Base-by-base conservation (phyloP, 2,329 filamentous ascomycete genomes). In the Cytospora chrysosperma region DNA sequence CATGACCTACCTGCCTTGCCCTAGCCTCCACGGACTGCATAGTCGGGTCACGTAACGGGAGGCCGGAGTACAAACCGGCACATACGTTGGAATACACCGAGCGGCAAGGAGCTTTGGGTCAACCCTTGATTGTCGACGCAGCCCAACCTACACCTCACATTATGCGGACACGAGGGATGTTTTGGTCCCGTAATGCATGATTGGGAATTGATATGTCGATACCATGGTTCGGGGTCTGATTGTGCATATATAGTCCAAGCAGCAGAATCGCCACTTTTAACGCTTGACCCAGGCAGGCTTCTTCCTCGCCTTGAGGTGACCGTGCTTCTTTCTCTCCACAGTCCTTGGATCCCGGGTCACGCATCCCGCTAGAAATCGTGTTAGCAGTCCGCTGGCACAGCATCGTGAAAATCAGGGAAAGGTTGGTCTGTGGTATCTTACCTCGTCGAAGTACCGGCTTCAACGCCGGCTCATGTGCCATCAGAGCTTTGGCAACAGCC, bases 271-370 rank as follows among this genome's bases (percentile, higher is more conserved):
- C 19, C 26, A n/a, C 26, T 28, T 58, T 19, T 82, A 87, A 79
- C 85, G 80, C 87, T 97, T 98, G 84, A 98, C 93, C 95, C 96
- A 99, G 72, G 95, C 86, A 65, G 94, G 94, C 87, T 90, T 96
- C 88, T 99, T 99, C 79, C 95, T 91, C 64, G 95, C 94, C 85
- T 99, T 99, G 80, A 96, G 78, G 73, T 92, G 92, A 70, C 95
- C 96, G 63, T 92, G 87, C 86, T 99, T 98, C 88, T 99, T 99
- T 76, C 95, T 94, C 81, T 99, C 95, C 70, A 99, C 96, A 73
- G 84, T 88, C 80, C 94, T 92, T 63, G 89, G 86, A 80, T 99
- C 94, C 73, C 94, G 90, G 59, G 93, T 96, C 68, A 99, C 86
- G 76, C 90, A 93, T 67, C 96, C 96, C 75, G 94, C 95, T 99